Percentiles rank a stretch among this genome's conserved stretches.
Evolutionary conservation across 805 yeast genomes (phyloP).

Genomic region (Zygotorulaspora danielsina): DNA sequence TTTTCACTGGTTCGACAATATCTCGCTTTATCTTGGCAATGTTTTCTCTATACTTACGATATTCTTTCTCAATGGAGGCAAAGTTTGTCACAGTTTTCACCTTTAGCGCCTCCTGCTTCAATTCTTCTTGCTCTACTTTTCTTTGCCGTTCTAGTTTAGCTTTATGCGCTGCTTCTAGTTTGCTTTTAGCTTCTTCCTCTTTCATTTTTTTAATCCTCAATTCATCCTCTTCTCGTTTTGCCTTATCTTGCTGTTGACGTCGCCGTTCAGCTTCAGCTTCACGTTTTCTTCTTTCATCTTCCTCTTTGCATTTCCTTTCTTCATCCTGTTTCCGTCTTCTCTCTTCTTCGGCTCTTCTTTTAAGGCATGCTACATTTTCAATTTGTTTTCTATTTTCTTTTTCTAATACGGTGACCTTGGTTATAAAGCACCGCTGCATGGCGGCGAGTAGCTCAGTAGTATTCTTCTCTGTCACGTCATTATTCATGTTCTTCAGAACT

Average conservation of each 20-base stretch:
- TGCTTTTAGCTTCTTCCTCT: constrained; percentile 30
- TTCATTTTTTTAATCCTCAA: constrained; percentile 15
- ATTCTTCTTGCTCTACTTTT: constrained; percentile 12
- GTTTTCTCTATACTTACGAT: constrained; percentile 46
- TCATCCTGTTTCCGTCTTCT: constrained; percentile 17
- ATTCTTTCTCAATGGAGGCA: constrained; percentile 41
- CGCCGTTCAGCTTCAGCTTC: constrained; percentile 16
- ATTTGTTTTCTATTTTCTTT: constrained; percentile 12
- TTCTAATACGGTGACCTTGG: constrained; percentile 10
- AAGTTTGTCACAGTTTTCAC: constrained; percentile 26
- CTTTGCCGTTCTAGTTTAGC: constrained; percentile 18
- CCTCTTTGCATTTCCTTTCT: constrained; percentile 16
- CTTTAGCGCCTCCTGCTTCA: constrained; percentile 20
- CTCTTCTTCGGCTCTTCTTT: constrained; percentile 15
- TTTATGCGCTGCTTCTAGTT: constrained; percentile 18
- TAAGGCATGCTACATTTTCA: constrained; percentile 9
- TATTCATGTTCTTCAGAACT: not conserved
- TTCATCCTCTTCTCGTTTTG: constrained; percentile 16
- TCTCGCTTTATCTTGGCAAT: constrained; percentile 56
- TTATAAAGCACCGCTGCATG: constrained; percentile 11
- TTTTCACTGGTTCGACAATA: constrained; percentile 52
- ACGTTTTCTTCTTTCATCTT: constrained; percentile 13
- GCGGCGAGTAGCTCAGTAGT: constrained; percentile 6
- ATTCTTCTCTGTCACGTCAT: not conserved
- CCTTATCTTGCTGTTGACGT: constrained; percentile 18